Evolutionary conservation across 164 flowering plant species (phyloP).

Genomic region (Saururus chinensis): DNA sequence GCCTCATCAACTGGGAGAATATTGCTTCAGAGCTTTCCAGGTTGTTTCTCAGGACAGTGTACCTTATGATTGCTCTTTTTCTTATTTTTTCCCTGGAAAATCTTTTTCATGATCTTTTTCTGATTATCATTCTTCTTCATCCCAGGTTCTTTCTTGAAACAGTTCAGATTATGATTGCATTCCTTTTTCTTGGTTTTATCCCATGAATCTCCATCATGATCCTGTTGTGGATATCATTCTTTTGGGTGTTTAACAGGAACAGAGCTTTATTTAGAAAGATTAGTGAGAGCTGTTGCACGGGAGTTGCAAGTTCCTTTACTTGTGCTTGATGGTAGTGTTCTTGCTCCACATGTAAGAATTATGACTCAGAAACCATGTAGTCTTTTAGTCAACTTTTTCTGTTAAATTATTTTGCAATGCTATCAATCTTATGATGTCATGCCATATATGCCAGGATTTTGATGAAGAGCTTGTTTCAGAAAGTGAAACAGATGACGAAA

Average conservation of each 20-base stretch:
- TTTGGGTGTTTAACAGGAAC: constrained; percentile 39
- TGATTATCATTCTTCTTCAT: neutral
- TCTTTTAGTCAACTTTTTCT: neutral
- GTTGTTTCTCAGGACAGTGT: constrained; percentile 15
- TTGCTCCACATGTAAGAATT: constrained; percentile 80
- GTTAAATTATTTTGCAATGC: neutral
- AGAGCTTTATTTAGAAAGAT: constrained; percentile 89
- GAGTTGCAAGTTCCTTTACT: constrained; percentile 79
- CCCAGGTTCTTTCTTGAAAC: neutral
- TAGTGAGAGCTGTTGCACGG: constrained; percentile 82
- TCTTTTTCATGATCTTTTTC: too few relatives aligned
- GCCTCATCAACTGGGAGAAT: constrained; percentile 87
- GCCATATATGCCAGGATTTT: constrained; percentile 47
- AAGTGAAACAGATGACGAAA: constrained; percentile 69
- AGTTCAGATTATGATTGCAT: neutral
- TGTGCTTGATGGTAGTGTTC: constrained; percentile 84
- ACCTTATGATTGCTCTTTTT: neutral
- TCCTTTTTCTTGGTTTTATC: too few relatives aligned
- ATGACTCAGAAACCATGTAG: neutral
- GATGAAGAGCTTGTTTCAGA: constrained; percentile 63
- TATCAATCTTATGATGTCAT: neutral
- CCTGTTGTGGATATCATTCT: neutral
- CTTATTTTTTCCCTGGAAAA: too few relatives aligned
- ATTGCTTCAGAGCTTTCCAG: constrained; percentile 88
- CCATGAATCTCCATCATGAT: neutral